Evolutionary conservation across 2,329 filamentous ascomycete species (phyloP), one percentile per base, ranked within the genome.

Genomic region (Calonectria pauciramosa): DNA sequence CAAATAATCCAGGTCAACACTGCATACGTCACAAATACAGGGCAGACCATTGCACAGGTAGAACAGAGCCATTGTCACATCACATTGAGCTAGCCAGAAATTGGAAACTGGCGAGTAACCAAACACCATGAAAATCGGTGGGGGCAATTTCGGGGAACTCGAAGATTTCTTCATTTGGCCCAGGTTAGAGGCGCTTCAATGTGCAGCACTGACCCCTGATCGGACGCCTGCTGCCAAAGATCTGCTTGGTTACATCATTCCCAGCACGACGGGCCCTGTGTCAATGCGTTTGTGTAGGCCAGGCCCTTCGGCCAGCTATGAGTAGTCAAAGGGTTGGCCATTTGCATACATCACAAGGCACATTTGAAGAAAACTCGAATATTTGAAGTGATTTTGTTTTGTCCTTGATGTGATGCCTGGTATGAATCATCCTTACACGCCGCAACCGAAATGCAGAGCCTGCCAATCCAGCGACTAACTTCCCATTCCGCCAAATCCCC

Each of bases 351-450:
- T 47, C 44, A 47, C 44, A 23, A 47, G 44, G 54, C 51, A 66
- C 71, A 49, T 63, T 63, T 47, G 56, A 71, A 63, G 71, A 70
- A 54, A 74, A 47, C 23, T 65, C 38, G 68, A 68, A 56, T 71
- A 75, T 77, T 83, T 80, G 79, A 80, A 82, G 80, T 82, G 78
- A 82, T 82, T 83, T 82, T 82, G 79, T 79, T 79, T 86, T 86
- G 83, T 86, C 83, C 85, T 87, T 87, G 86, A 88, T 88, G 86
- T 87, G 85, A 87, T 86, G 85, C 85, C 87, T 85, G 87, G 86
- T 88, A 87, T 88, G 84, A 87, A 86, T 87, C 85, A 86, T 87
- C 86, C 86, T 86, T 88, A 87, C 87, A 88, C 87, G 87, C 87
- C 87, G 83, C 86, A 88, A 86, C 87, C 87, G 83, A 88, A 88